phyloP scores from a whole-genome alignment of 208 protist genomes.

The Naegleria fowleri region DNA sequence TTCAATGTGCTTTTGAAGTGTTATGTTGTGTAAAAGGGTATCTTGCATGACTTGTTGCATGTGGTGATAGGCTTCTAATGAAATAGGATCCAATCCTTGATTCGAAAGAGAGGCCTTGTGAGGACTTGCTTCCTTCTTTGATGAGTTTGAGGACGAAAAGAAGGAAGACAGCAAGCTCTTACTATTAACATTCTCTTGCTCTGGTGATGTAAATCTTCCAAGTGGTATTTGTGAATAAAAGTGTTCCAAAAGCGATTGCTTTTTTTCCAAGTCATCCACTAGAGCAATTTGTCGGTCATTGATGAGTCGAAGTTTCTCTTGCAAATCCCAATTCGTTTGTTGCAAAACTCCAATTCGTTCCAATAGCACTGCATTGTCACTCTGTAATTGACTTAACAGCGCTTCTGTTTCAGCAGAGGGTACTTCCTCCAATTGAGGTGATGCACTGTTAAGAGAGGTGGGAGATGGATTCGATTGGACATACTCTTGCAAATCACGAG shows the following conservation, averaged over 20 bases:
- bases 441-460: too few relatives aligned
- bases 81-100: not conserved
- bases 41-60: conserved; percentile 26
- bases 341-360: not conserved
- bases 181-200: not conserved
- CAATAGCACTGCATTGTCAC: not conserved
- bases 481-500: too few relatives aligned
- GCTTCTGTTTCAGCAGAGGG: not conserved
- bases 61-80: not conserved
- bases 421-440: not conserved
- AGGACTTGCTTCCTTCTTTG: not conserved
- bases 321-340: not conserved
- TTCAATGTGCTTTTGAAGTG: not conserved
- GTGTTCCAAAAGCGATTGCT: not conserved
- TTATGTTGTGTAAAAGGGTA: not conserved
- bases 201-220: not conserved
- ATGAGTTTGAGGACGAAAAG: not conserved
- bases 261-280: conserved; percentile 14
- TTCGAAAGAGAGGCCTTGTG: not conserved
- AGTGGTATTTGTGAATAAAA: not conserved
- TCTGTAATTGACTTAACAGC: not conserved
- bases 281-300: not conserved
- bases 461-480: not conserved
- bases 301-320: not conserved
- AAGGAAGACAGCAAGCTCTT: not conserved